Evolutionary conservation across 768 basidiomycete species (phyloP).

Genomic region (Pholiota molesta): DNA sequence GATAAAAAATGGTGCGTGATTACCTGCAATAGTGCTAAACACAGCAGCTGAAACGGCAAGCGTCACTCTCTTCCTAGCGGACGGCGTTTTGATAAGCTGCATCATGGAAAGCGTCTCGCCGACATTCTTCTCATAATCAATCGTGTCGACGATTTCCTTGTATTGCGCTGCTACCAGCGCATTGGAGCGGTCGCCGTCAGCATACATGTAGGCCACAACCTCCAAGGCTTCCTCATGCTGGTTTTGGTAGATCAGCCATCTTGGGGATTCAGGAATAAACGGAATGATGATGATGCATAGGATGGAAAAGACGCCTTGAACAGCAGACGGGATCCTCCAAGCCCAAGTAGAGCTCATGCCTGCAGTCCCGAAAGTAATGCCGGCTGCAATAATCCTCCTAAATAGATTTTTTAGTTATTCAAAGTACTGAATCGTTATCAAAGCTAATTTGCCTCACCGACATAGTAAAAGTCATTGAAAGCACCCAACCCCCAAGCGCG

Average conservation of each 20-base stretch:
- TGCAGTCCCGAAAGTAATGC: conserved; percentile 30
- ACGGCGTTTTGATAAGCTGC: conserved; percentile 15
- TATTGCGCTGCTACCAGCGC: conserved; percentile 13
- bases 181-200: conserved; percentile 13
- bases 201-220: conserved; percentile 18
- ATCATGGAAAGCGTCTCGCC: conserved; percentile 15
- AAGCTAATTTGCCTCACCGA: conserved; percentile 6
- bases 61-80: conserved; percentile 17
- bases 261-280: conserved; percentile 41
- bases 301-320: conserved; percentile 34
- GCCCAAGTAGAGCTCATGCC: conserved; percentile 32
- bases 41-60: conserved; percentile 20
- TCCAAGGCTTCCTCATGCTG: conserved; percentile 14
- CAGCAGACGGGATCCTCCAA: conserved; percentile 33
- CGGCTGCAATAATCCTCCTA: conserved; percentile 15
- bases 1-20: not conserved
- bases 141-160: conserved; percentile 16
- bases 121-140: conserved; percentile 13
- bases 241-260: conserved; percentile 32
- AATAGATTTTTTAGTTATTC: not conserved
- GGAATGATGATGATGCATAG: conserved; percentile 32
- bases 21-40: conserved; percentile 22
- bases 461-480: conserved; percentile 22
- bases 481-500: conserved; percentile 19
- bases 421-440: not conserved